These are phyloP conservation scores for Dujonia santamariae DNA, from an alignment of 1,139 yeast species.

Conservation along the genomic window DNA sequence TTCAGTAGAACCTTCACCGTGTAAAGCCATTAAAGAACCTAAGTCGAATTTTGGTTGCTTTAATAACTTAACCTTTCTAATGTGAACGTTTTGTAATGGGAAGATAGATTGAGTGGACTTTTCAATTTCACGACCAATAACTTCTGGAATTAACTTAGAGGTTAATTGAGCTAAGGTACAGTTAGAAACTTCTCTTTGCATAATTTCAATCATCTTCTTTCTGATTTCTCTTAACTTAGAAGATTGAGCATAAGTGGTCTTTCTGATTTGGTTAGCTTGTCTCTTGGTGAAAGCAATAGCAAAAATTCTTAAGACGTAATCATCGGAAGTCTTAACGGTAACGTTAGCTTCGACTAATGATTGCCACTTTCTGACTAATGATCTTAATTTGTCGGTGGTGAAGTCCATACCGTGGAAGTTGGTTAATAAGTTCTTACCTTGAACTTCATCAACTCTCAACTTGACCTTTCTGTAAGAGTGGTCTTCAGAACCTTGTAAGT, in stretches of 20 bases:
- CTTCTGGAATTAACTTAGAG: conserved; percentile 52
- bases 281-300: conserved; percentile 54
- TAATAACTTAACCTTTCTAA: conserved; percentile 52
- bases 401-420: conserved; percentile 53
- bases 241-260: conserved; percentile 51
- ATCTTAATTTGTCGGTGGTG: conserved; percentile 50
- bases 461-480: conserved; percentile 51
- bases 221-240: conserved; percentile 51
- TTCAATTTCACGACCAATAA: conserved; percentile 52
- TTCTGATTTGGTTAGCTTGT: conserved; percentile 50
- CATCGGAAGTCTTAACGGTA: conserved; percentile 51
- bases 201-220: conserved; percentile 50
- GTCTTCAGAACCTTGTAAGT: conserved; percentile 52
- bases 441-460: conserved; percentile 54
- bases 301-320: conserved; percentile 48
- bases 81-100: conserved; percentile 53
- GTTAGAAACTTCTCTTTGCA: conserved; percentile 53
- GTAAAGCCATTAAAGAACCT: conserved; percentile 50
- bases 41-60: conserved; percentile 54
- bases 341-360: conserved; percentile 52
- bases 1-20: conserved; percentile 50
- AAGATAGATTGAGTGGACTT: conserved; percentile 50
- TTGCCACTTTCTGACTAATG: conserved; percentile 54
- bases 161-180: conserved; percentile 50
- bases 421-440: conserved; percentile 53